Percentiles rank a stretch among this genome's conserved stretches.
Evolutionary conservation across 345 rosid genomes (phyloP).

Genomic region (Turritis glabra): DNA sequence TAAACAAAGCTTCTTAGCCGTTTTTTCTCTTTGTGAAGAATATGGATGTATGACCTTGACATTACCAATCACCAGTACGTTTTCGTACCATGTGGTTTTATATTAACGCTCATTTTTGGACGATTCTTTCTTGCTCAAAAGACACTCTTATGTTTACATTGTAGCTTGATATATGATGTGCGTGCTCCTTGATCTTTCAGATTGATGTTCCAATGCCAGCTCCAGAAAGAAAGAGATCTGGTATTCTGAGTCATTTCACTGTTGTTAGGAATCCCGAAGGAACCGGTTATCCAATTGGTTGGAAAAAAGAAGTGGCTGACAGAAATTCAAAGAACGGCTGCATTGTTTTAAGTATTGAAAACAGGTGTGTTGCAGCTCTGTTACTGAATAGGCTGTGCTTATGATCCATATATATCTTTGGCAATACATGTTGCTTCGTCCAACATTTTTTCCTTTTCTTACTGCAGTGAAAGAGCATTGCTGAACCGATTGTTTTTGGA

Average conservation of each 20-base stretch:
- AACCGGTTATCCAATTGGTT: constrained; percentile 94
- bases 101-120: background rate
- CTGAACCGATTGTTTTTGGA: constrained; percentile 85
- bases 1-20: constrained; percentile 22
- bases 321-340: constrained; percentile 80
- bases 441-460: constrained; percentile 16
- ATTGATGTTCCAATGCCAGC: constrained; percentile 91
- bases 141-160: constrained; percentile 15
- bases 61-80: constrained; percentile 10
- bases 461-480: constrained; percentile 92
- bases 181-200: constrained; percentile 50
- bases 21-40: constrained; percentile 23
- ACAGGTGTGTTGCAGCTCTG: constrained; percentile 54
- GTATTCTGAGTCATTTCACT: constrained; percentile 79
- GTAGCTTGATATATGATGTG: constrained; percentile 18
- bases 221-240: constrained; percentile 83
- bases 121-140: constrained; percentile 2
- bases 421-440: constrained; percentile 16
- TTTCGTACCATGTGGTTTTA: background rate
- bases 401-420: constrained; percentile 15
- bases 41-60: constrained; percentile 11
- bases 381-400: background rate
- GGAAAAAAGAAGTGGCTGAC: constrained; percentile 77
- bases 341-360: constrained; percentile 71
- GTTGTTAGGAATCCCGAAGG: constrained; percentile 94